phyloP scores from a whole-genome alignment of 768 basidiomycete species.

The Mycena capillaripes region DNA sequence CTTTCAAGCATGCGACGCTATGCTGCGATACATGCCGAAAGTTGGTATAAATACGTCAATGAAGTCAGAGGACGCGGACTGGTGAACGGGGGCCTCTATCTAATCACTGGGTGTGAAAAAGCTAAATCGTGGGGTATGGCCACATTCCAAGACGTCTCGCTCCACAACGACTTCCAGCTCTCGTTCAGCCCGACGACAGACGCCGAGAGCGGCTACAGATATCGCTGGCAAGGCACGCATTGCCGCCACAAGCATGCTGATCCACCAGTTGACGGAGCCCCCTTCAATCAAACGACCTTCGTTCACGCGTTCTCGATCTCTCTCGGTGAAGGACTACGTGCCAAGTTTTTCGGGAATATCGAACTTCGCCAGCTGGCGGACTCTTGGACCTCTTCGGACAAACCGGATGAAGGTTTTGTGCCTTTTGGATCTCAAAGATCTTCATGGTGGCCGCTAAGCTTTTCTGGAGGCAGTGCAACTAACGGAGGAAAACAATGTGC shows the following conservation, averaged over 20 bases:
- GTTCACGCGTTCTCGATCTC: background rate
- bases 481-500: background rate
- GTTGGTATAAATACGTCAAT: conserved; percentile 27
- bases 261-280: too few relatives aligned
- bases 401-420: background rate
- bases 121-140: conserved; percentile 33
- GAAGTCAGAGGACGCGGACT: conserved; percentile 21
- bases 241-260: background rate
- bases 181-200: background rate
- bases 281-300: too few relatives aligned
- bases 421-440: background rate
- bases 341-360: background rate
- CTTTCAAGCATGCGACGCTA: too few relatives aligned
- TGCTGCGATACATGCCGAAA: too few relatives aligned
- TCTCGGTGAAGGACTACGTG: background rate
- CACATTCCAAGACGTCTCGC: background rate
- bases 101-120: conserved; percentile 39
- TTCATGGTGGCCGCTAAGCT: background rate
- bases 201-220: background rate
- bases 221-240: background rate
- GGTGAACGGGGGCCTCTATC: conserved; percentile 34
- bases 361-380: background rate
- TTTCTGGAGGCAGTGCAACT: background rate
- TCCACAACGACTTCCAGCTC: background rate
- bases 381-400: background rate